Base-by-base conservation (phyloP, 768 basidiomycete genomes). In the Xerocomellus intermedius region DNA sequence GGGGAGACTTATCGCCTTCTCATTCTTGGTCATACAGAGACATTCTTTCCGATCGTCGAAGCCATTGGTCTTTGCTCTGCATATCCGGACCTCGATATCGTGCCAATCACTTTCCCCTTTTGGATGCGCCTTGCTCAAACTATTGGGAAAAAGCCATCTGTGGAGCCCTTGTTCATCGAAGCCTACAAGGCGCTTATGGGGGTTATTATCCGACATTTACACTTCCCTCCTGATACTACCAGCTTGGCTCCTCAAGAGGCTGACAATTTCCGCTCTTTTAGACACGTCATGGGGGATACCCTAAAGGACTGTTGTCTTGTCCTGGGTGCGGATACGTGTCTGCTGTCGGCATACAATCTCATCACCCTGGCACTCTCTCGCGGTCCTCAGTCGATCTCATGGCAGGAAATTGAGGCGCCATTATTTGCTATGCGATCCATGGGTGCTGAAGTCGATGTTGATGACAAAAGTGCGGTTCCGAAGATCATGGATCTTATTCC, bases 221-320 rank as follows among this genome's bases (percentile, higher is more conserved):
- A 91, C 67, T 98, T 97, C 73, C 95, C 97, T 17, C 63, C 82
- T 7, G 93, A 98, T 58, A 64, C 81, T 10, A 68, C 75, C 17
- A 71, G 81, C 41, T 69, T 94, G 62, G 78, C 81, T 19, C 84
- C 86, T 17, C 91, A 95, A 73, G 97, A 98, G 69, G 82, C 87
- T 5, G 97, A 99, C 52, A 87, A 89, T 64, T 99, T 98, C 80
- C 83, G 97, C 21, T 82, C 85, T 4, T 99, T 99, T 78, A 81
- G 97, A 45, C 97, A 99, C 75, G 86, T 94, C 57, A 98, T 99
- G 91, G 97, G 97, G 37, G 95, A 99, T 69, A 98, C 97, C 5
- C 80, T 99, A 59, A 99, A 99, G 73, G 97, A 99, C 68, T 98
- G 97, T 68, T 99, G 97, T 72, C 82, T 87, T 59, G 94, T 99